Base-by-base conservation (phyloP, 2,329 filamentous ascomycete species). In the Fusarium sp. region DNA sequence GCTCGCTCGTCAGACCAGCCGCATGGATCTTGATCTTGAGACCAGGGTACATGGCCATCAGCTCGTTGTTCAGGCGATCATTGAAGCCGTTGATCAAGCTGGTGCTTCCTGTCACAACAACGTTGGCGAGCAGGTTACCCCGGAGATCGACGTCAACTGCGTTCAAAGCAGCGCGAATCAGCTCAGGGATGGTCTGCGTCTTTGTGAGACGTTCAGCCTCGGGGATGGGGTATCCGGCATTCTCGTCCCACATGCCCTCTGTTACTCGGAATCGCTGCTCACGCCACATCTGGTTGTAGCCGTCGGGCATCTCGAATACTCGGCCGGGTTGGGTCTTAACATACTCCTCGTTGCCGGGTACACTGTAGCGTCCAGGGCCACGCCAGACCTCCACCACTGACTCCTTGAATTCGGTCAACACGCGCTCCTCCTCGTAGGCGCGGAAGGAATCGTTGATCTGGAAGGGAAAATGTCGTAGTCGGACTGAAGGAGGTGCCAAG, bases 361-460 rank as follows among this genome's bases (percentile, higher is more conserved):
- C 78, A 38, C 77, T 76, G 70, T 92, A 87, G 60, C 88, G 85
- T 57, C 89, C 89, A 0, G 91, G 91, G 1, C 92, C 92, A 25
- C 88, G 86, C 94, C 95, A 99, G 12, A 94, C 88, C 78, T 97
- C 93, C 26, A 98, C 93, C 13, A 97, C 92, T 15, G 91, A 96
- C 79, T 99, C 96, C 80, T 99, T 99, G 85, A 96, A 99, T 75
- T 97, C 93, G 34, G 92, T 93, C 54, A 99, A 80, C 38, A 97
- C 89, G 49, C 94, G 91, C 76, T 98, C 95, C 80, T 99, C 93
- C 77, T 98, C 89, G 65, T 94, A 89, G 15, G 83, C 81, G 58
- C 90, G 88, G 84, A 93, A 98, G 2, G 91, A 93, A 26, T 86
- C 83, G 68, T 79, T 77, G 61, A 89, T 80, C 70, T 84, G 71